Percentiles rank a stretch among this genome's conserved stretches.
Conservation (phyloP, 2,329 filamentous ascomycete genomes). For the Pezicula rhizophila region DNA sequence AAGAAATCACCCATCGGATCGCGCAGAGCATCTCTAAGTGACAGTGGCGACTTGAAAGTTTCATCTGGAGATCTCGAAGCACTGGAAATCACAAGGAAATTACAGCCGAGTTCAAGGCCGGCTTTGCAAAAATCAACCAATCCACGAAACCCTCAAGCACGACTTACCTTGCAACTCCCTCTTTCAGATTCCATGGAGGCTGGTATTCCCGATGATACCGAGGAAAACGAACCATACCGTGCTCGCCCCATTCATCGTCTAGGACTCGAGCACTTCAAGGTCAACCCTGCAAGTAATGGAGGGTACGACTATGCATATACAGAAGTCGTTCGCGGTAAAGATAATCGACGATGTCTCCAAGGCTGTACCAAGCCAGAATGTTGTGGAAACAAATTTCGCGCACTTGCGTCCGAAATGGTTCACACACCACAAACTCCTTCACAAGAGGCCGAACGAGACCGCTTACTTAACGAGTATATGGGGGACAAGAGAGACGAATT, state of each 20-base stretch:
- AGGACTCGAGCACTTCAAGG: constrained; percentile 51
- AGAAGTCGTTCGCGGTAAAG: constrained; percentile 53
- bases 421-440: constrained; percentile 13
- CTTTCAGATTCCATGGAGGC: not conserved
- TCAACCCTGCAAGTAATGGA: constrained; percentile 55
- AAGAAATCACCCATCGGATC: not conserved
- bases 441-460: constrained; percentile 36
- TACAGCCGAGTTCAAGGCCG: not conserved
- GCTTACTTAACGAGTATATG: constrained; percentile 49
- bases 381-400: constrained; percentile 36
- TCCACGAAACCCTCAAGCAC: not conserved
- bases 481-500: constrained; percentile 51
- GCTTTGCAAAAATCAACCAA: too few species aligned
- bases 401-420: constrained; percentile 19
- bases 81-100: not conserved
- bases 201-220: constrained; percentile 1
- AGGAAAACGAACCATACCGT: constrained; percentile 32
- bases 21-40: not conserved
- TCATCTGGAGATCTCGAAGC: not conserved
- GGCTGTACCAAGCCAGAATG: constrained; percentile 54
- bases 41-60: not conserved
- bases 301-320: constrained; percentile 54
- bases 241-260: constrained; percentile 33
- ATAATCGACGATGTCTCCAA: constrained; percentile 52
- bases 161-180: not conserved